Percentiles rank a stretch among this genome's conserved stretches.
Conservation (phyloP, 2,329 filamentous ascomycete species). For the Nigrograna mackinnonii region DNA sequence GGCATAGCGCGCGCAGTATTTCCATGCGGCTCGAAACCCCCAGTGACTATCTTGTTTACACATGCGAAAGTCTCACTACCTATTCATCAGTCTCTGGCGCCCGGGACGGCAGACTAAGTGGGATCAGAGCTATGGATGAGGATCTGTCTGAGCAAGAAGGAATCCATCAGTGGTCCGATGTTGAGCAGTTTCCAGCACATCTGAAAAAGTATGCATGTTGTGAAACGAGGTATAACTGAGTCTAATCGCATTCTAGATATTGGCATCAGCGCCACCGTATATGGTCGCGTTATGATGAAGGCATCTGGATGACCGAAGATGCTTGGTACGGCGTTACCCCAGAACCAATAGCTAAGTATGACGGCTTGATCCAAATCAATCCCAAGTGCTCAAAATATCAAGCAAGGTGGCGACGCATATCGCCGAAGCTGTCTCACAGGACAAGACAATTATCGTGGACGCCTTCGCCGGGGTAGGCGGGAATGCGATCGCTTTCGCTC, state of each 20-base stretch:
- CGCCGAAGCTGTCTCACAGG: conserved; percentile 54
- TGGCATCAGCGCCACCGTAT: conserved; percentile 87
- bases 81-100: not conserved
- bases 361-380: no score
- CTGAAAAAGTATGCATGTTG: conserved; percentile 72
- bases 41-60: no score
- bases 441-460: conserved; percentile 75
- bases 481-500: conserved; percentile 93
- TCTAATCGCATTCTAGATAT: conserved; percentile 62
- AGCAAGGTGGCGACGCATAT: conserved; percentile 77
- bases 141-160: conserved; percentile 33
- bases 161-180: conserved; percentile 70
- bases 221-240: conserved; percentile 1
- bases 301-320: conserved; percentile 87
- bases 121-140: conserved; percentile 16
- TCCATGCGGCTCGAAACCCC: no score
- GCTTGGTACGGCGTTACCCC: conserved; percentile 98
- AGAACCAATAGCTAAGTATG: conserved; percentile 82
- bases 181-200: conserved; percentile 76
- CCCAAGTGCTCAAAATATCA: conserved; percentile 17
- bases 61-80: not conserved
- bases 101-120: not conserved
- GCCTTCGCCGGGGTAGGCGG: conserved; percentile 90
- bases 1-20: no score
- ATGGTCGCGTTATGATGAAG: conserved; percentile 85